Percentiles rank a stretch among this genome's conserved stretches.
phyloP scores from a whole-genome alignment of 208 protist species.

The Trichomonas tenax region DNA sequence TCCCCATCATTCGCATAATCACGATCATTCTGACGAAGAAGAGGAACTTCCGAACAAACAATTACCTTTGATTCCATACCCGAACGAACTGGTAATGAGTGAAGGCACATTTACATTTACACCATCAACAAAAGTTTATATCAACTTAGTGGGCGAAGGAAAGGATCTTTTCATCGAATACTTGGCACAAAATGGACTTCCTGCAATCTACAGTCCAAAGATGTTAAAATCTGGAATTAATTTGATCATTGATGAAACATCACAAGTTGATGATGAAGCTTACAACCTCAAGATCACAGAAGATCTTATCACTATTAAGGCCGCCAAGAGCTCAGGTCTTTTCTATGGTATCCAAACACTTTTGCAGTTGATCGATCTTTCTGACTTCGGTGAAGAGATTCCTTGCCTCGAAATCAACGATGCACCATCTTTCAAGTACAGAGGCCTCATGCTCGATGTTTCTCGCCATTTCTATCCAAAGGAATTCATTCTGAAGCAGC shows the following conservation, averaged over 20 bases:
- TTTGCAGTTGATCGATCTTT: neutral
- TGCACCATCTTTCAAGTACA: neutral
- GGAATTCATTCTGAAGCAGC: neutral
- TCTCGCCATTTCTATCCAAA: neutral
- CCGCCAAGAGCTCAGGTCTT: neutral
- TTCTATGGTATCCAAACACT: neutral
- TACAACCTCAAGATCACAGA: neutral
- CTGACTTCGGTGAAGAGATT: neutral
- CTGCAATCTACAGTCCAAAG: no score
- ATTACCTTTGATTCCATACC: neutral
- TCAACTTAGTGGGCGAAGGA: no score
- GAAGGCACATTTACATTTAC: no score
- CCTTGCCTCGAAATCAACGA: neutral
- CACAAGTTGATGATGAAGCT: neutral
- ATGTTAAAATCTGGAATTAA: no score
- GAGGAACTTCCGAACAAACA: neutral
- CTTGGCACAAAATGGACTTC: no score
- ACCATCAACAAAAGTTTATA: no score
- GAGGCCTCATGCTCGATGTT: conserved; percentile 21
- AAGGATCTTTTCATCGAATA: no score
- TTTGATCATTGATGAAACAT: neutral
- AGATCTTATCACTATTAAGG: neutral
- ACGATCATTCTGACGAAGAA: neutral
- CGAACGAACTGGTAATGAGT: neutral
- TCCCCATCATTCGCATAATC: neutral